phyloP scores from a whole-genome alignment of 192 early-diverging fungal species.

The Backusella circina region DNA sequence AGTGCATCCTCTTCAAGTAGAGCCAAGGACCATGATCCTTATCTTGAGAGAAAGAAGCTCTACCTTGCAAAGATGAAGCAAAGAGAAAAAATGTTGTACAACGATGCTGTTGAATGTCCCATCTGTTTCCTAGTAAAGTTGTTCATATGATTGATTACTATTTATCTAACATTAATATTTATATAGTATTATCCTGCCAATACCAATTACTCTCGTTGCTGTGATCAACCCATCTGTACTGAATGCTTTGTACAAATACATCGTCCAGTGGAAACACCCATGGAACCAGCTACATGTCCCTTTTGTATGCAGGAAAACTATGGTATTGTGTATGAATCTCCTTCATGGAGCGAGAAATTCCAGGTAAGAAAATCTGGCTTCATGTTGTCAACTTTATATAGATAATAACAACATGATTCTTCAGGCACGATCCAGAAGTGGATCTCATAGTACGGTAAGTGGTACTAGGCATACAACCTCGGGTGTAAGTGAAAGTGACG shows the following conservation, averaged over 20 bases:
- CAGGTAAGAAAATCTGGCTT: conserved; percentile 2
- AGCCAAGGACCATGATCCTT: conserved; percentile 5
- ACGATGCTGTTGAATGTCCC: conserved; percentile 82
- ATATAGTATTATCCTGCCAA: conserved; percentile 80
- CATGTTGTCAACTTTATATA: too few relatives aligned
- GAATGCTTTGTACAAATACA: conserved; percentile 98
- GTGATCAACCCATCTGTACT: conserved; percentile 93
- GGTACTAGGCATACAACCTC: conserved; percentile 34
- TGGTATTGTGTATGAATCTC: conserved; percentile 66
- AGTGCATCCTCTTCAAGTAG: conserved; percentile 25
- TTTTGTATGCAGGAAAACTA: conserved; percentile 87
- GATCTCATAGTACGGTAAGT: not conserved
- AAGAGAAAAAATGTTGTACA: conserved; percentile 44
- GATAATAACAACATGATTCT: too few relatives aligned
- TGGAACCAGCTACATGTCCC: conserved; percentile 73
- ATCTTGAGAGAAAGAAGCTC: conserved; percentile 21
- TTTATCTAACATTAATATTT: not conserved
- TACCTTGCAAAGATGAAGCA: conserved; percentile 24
- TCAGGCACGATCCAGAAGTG: conserved; percentile 6
- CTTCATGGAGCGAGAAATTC: conserved; percentile 18
- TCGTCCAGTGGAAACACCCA: conserved; percentile 67
- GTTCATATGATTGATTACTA: not conserved
- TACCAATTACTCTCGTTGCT: conserved; percentile 91
- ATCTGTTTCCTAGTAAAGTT: conserved; percentile 87
- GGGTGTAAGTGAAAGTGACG: conserved; percentile 12